Evolutionary conservation across 177 flowering plant genomes (phyloP).

Genomic region (Vitis hybrid): DNA sequence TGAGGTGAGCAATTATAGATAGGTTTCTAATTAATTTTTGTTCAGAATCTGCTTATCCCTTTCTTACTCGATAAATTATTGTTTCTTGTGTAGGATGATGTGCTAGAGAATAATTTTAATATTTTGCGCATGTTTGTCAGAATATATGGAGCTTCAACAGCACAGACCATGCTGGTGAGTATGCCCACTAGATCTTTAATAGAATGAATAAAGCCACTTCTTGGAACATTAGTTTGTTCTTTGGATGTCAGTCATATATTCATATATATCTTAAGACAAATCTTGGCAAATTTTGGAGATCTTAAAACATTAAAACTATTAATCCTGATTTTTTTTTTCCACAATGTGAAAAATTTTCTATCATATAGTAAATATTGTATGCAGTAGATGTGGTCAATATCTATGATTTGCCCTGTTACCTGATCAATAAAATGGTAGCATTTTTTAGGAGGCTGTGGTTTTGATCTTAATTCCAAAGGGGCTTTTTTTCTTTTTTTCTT

Average conservation of each 20-base stretch:
- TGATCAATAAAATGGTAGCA: no score
- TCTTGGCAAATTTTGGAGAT: no score
- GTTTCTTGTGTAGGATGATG: slow-evolving; percentile 72
- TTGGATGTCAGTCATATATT: background rate
- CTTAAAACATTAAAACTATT: no score
- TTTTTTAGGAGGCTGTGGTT: no score
- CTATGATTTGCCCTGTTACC: no score
- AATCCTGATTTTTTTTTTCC: no score
- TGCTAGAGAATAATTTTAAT: slow-evolving; percentile 78
- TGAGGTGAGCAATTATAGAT: slow-evolving; percentile 55
- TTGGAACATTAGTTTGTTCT: background rate
- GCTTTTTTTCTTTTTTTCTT: no score
- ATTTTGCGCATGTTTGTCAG: slow-evolving; percentile 89
- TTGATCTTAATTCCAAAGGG: no score
- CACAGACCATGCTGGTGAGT: slow-evolving; percentile 78
- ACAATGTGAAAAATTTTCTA: no score
- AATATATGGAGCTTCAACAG: slow-evolving; percentile 73
- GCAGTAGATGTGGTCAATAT: no score
- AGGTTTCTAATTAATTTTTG: background rate
- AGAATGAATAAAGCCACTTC: background rate
- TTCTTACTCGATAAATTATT: slow-evolving; percentile 8
- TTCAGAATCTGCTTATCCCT: slow-evolving; percentile 1
- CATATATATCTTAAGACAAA: no score
- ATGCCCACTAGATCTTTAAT: background rate
- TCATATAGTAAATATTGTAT: no score